Evolutionary conservation across 805 yeast species (phyloP).

Genomic region (Tanozyma kutaoensis): DNA sequence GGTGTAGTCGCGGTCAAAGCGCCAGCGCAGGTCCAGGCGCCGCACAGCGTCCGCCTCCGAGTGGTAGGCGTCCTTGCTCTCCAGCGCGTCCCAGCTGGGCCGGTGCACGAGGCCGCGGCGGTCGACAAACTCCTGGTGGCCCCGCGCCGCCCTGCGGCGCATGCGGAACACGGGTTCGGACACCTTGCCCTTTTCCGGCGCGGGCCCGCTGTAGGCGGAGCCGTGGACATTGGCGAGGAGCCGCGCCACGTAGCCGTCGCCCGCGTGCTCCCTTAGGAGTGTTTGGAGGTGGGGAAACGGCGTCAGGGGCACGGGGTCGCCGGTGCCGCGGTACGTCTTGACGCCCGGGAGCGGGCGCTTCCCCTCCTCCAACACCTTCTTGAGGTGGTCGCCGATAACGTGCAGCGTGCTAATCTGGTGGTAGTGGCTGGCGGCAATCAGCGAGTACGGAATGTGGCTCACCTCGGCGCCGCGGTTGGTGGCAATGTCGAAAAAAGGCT

Average conservation of each 20-base stretch:
- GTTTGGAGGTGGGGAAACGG: constrained; percentile 36
- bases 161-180: constrained; percentile 45
- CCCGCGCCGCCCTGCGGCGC: constrained; percentile 66
- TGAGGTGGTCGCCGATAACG: constrained; percentile 28
- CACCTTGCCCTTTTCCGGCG: constrained; percentile 14
- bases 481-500: constrained; percentile 65
- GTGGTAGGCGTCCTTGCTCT: constrained; percentile 34
- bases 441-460: constrained; percentile 65
- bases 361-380: constrained; percentile 30
- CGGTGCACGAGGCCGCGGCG: constrained; percentile 40
- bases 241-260: constrained; percentile 23
- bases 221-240: constrained; percentile 24
- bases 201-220: constrained; percentile 20
- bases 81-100: constrained; percentile 19
- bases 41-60: constrained; percentile 29
- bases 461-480: constrained; percentile 38
- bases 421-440: constrained; percentile 52
- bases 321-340: constrained; percentile 36
- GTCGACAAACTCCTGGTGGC: constrained; percentile 61
- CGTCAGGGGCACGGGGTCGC: constrained; percentile 33
- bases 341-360: constrained; percentile 30
- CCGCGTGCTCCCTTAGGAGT: constrained; percentile 15
- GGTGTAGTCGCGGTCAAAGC: constrained; percentile 45
- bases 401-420: constrained; percentile 55
- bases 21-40: constrained; percentile 52